Conservation (phyloP, 1,139 yeast genomes). For the Lodderomyces parapsilosis region DNA sequence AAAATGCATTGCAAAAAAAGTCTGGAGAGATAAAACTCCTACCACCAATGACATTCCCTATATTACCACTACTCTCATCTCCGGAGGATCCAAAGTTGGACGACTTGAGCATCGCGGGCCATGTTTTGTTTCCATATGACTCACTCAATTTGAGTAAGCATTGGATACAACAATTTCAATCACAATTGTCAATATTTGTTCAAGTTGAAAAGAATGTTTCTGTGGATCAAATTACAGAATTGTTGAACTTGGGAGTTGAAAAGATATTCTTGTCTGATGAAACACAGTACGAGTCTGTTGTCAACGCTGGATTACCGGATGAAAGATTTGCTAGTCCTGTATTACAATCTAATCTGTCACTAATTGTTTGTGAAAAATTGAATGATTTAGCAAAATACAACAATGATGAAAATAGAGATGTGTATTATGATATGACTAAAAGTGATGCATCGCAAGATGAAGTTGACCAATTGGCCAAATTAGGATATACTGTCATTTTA, state of each 20-base stretch:
- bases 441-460: conserved; percentile 20
- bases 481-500: conserved; percentile 51
- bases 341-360: not conserved
- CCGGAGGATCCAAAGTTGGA: conserved; percentile 21
- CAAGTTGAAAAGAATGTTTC: conserved; percentile 16
- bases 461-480: conserved; percentile 30
- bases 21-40: not conserved
- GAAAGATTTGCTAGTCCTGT: conserved; percentile 46
- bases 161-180: conserved; percentile 35
- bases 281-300: conserved; percentile 28
- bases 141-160: conserved; percentile 32
- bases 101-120: conserved; percentile 38
- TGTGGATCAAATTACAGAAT: conserved; percentile 46
- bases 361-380: conserved; percentile 18
- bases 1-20: not conserved
- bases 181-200: conserved; percentile 31
- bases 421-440: conserved; percentile 28
- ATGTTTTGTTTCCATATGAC: conserved; percentile 33
- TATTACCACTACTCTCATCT: conserved; percentile 38
- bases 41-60: conserved; percentile 41
- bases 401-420: conserved; percentile 41
- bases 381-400: conserved; percentile 21
- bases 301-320: conserved; percentile 59
- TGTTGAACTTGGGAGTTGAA: conserved; percentile 68
- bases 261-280: conserved; percentile 44